Evolutionary conservation across 495 filamentous ascomycete genomes (phyloP).

Genomic region (Aspergillus funiculosus): DNA sequence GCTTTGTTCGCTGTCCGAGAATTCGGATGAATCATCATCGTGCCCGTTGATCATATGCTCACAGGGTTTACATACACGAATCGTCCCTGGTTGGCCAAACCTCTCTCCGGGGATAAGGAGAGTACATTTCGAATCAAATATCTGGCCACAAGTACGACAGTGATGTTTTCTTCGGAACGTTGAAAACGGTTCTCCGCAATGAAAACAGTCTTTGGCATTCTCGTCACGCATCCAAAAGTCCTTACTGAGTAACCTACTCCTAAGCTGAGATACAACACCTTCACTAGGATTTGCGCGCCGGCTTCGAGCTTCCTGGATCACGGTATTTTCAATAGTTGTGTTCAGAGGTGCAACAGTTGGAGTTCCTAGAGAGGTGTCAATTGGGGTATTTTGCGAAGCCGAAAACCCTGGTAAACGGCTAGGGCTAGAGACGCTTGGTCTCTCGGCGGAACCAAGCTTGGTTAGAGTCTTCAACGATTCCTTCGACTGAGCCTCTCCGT

Average conservation of each 20-base stretch:
- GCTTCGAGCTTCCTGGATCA: constrained; percentile 17
- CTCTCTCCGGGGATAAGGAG: constrained; percentile 74
- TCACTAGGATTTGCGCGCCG: constrained; percentile 24
- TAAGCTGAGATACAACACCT: constrained; percentile 47
- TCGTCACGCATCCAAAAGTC: constrained; percentile 99
- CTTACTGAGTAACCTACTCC: constrained; percentile 79
- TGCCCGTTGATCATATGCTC: constrained; percentile 84
- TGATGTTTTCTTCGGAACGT: constrained; percentile 97
- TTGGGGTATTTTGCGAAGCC: constrained; percentile 32
- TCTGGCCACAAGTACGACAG: constrained; percentile 87
- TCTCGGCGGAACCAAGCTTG: constrained; percentile 21
- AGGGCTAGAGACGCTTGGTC: constrained; percentile 17
- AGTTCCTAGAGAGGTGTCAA: constrained; percentile 26
- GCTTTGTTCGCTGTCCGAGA: constrained; percentile 67
- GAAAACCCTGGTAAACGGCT: constrained; percentile 33
- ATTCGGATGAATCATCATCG: constrained; percentile 85
- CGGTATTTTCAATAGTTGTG: constrained; percentile 22
- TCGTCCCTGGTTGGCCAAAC: constrained; percentile 80
- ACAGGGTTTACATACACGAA: constrained; percentile 94
- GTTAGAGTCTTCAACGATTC: constrained; percentile 21
- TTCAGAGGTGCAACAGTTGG: constrained; percentile 33
- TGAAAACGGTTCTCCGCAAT: constrained; percentile 81
- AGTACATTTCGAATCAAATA: constrained; percentile 96
- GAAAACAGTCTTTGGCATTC: constrained; percentile 95
- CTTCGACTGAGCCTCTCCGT: constrained; percentile 25